Percentiles rank a stretch among this genome's conserved stretches.
Conservation (phyloP, 176 grass and related monocot species). For the Echinochloa phyllopogon region DNA sequence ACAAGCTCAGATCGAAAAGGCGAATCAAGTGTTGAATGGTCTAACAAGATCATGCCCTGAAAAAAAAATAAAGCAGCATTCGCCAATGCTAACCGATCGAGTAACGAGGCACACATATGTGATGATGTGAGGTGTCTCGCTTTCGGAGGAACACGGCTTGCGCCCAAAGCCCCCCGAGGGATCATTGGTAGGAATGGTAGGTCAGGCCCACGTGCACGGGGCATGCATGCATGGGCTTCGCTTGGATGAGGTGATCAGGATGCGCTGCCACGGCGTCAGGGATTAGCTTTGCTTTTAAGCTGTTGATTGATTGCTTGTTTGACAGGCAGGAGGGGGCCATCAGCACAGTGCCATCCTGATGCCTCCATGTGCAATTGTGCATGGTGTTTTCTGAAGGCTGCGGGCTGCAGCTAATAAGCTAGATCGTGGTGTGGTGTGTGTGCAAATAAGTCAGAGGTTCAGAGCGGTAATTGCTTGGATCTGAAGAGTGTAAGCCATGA, state of each 20-base stretch:
- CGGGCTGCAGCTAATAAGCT: background rate
- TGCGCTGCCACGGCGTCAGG: background rate
- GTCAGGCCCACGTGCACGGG: background rate
- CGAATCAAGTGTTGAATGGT: background rate
- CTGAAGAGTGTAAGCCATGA: conserved; percentile 29
- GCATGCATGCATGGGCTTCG: background rate
- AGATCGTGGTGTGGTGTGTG: background rate
- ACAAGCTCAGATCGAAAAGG: background rate
- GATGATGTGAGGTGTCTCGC: conserved; percentile 30
- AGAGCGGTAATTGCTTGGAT: conserved; percentile 32
- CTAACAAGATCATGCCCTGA: background rate
- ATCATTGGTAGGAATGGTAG: conserved; percentile 15
- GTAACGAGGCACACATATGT: background rate
- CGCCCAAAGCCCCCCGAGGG: background rate
- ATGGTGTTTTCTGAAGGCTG: background rate
- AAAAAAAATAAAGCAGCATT: background rate
- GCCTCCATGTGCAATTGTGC: conserved; percentile 2
- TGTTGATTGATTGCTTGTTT: conserved; percentile 30
- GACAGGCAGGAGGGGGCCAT: conserved; percentile 12
- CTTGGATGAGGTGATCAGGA: background rate
- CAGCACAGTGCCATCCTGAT: background rate
- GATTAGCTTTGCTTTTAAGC: conserved; percentile 34
- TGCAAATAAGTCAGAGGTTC: background rate
- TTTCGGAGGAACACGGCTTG: conserved; percentile 13
- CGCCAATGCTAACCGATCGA: background rate